These are phyloP conservation scores for Murraya paniculata DNA, from an alignment of 345 rosid species.

Conservation along the genomic window DNA sequence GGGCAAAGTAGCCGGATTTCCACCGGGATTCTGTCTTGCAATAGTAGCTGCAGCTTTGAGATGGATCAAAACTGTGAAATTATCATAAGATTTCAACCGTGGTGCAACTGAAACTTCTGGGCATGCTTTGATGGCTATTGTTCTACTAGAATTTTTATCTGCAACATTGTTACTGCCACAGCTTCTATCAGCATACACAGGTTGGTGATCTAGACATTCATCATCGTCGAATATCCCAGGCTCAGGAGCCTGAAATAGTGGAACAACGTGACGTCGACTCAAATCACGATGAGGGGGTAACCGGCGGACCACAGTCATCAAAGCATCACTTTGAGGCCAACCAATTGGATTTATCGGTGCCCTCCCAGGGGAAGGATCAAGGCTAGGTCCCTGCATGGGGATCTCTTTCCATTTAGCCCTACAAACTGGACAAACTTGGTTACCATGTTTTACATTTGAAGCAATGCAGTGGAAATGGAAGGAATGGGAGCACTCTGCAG, in stretches of 20 bases:
- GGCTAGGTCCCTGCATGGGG: constrained; percentile 70
- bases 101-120: constrained; percentile 80
- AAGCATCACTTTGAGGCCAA: constrained; percentile 55
- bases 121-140: constrained; percentile 54
- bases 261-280: constrained; percentile 50
- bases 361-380: constrained; percentile 41
- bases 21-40: constrained; percentile 29
- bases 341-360: constrained; percentile 29
- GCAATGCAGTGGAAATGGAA: constrained; percentile 96
- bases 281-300: constrained; percentile 58
- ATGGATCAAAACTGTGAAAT: constrained; percentile 73
- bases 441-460: constrained; percentile 79
- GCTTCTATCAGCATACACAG: constrained; percentile 33
- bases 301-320: constrained; percentile 48
- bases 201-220: constrained; percentile 60
- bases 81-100: constrained; percentile 40
- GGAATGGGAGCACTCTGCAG: constrained; percentile 92
- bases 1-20: constrained; percentile 32
- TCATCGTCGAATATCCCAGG: constrained; percentile 74
- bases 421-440: constrained; percentile 89
- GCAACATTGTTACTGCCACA: constrained; percentile 22
- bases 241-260: constrained; percentile 59
- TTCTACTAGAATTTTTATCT: constrained; percentile 30
- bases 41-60: constrained; percentile 64
- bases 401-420: constrained; percentile 89